Base-by-base conservation (phyloP, 495 filamentous ascomycete genomes). In the Wilcoxina mikolae region DNA sequence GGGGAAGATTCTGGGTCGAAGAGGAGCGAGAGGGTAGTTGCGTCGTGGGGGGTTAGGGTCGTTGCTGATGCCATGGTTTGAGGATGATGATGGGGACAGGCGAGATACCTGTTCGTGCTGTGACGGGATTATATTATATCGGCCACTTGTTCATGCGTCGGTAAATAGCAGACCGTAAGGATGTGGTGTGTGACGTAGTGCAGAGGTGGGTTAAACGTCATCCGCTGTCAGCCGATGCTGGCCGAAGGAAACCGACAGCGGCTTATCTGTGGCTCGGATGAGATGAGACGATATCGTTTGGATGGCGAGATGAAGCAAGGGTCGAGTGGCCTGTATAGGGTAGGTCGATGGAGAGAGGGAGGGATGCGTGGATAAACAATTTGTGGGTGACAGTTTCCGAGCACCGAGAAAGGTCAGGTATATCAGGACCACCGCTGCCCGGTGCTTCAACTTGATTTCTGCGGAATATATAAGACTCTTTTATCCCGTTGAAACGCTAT, bases 1-100 rank as follows among this genome's bases (percentile, higher is more conserved):
- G 83, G 78, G 20, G 81, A 76, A 27, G 78, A 74, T 64, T 89
- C 86, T 11, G 83, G 81, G 58, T 91, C 84, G 61, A 84, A 87
- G 66, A 94, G 81, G 51, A 84, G 82, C 59, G 80, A 72, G 39
- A 91, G 78, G 56, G 90, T 78, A 29, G 78, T 74, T 56, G 78
- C 67, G 68, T 93, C 87, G 61, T 83, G 82, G 24, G 68, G 67
- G 52, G 80, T 82, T 25, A 94, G 78, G 29, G 65, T 73, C 3
- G 46, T 29, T 27, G 46, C 46, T 27, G 46, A 11, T 1, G 46
- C 12, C 46, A 49, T 25, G 22, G 46, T 28, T 27, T 49, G 27
- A 2, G 20, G 24, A 9, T 28, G 46, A 18, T 9, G n/a, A n/a
- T 18, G 39, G 39, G 7, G 39, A 20, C 7, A 7, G 39, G 39